Evolutionary conservation across 331 rosid genomes (phyloP), one percentile per base, ranked within the genome.

Genomic region (Rosa hybrid): DNA sequence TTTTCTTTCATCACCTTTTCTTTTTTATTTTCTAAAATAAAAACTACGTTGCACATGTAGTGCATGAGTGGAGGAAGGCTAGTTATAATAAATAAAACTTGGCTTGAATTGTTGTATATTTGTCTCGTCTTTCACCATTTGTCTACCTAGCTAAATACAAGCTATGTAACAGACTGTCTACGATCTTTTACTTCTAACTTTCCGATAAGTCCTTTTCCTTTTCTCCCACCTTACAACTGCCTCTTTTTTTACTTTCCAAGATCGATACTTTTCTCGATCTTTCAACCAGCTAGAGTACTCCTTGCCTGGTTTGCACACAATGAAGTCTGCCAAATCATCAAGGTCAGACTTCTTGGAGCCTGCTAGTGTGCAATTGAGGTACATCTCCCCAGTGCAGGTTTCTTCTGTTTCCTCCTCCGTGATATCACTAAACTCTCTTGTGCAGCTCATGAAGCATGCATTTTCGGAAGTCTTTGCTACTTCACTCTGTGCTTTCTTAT

Each of bases 261-360:
- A 72, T 23, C 88, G 87, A 77, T 56, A 85, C 75, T 34, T 78
- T 72, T 78, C 42, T 59, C 84, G 88, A 38, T 72, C 78, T 77
- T 83, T 90, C 91, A 89, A 77, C 96, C 93, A 95, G 27, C 59
- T 67, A 63, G 71, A 38, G 76, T 94, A 94, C 85, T 92, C 86
- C 80, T 86, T 90, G 56, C 88, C 89, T 44, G 46, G 76, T 82
- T 81, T 74, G 74, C 92, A 92, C 76, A 77, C 92, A 6, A 92
- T 50, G 74, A 89, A 92, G 84, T 88, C 92, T 5, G 81, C 87
- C 72, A 92, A 86, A 73, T 90, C 97, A 51, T 50, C 91, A 74
- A 82, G 83, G 46, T 90, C 88, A 1, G 88, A 78, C 71, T 77
- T 21, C 1, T 2, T 1, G 44, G 86, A 23, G 76, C 57, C 56